Percentiles rank a stretch among this genome's conserved stretches.
Evolutionary conservation across 345 rosid species (phyloP).

Genomic region (Punica granatum): DNA sequence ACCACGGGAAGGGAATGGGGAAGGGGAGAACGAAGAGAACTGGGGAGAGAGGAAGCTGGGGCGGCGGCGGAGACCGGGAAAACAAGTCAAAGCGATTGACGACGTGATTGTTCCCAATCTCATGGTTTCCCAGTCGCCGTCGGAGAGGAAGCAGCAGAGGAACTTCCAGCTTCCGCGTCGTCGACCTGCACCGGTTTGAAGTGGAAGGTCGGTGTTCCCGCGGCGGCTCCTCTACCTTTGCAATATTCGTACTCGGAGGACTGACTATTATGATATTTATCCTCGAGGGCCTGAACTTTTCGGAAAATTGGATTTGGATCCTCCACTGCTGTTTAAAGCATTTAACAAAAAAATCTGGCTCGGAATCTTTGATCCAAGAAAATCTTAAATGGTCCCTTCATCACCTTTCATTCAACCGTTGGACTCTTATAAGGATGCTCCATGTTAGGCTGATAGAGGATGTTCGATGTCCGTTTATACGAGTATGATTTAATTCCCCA

Average conservation of each 20-base stretch:
- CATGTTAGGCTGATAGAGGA: too few species aligned
- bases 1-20: slow-evolving; percentile 8
- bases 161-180: neutral
- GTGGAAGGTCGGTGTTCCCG: neutral
- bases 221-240: neutral
- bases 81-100: slow-evolving; percentile 14
- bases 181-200: neutral
- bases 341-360: too few species aligned
- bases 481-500: too few species aligned
- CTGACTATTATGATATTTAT: neutral
- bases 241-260: neutral
- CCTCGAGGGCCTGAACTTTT: neutral
- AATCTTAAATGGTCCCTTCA: too few species aligned
- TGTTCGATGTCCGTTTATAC: too few species aligned
- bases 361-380: too few species aligned
- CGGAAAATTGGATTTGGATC: neutral
- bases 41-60: slow-evolving; percentile 13
- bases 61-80: slow-evolving; percentile 12
- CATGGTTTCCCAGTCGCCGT: slow-evolving; percentile 9
- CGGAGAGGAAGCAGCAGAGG: neutral
- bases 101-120: slow-evolving; percentile 11
- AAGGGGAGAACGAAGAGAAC: slow-evolving; percentile 3
- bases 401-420: too few species aligned
- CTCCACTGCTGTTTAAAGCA: too few species aligned
- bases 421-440: too few species aligned